Conservation (phyloP, 306 rosid species). For the Castanea mollissima region DNA sequence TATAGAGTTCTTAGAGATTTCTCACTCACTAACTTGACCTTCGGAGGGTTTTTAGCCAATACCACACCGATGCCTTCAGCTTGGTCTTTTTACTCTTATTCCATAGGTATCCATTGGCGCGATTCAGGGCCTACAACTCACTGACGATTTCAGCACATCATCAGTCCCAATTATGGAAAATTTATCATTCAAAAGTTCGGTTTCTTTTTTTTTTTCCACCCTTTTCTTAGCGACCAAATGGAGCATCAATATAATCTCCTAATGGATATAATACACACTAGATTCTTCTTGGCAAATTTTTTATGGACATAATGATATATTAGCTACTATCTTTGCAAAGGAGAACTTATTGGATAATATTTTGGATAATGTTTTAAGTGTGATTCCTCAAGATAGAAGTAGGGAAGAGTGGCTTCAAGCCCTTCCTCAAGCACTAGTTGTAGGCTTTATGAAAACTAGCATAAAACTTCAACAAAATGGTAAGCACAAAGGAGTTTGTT, state of each 20-base stretch:
- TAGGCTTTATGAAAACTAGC: constrained; percentile 90
- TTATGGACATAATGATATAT: constrained; percentile 95
- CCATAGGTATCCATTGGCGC: too few relatives aligned
- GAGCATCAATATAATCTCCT: background rate
- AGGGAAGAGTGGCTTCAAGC: constrained; percentile 93
- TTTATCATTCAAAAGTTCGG: background rate
- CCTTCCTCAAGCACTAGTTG: constrained; percentile 96
- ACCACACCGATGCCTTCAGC: too few relatives aligned
- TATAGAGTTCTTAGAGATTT: too few relatives aligned
- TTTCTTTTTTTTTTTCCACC: constrained; percentile 29
- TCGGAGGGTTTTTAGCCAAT: too few relatives aligned
- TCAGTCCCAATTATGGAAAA: background rate
- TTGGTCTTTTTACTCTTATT: too few relatives aligned
- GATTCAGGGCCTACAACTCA: too few relatives aligned
- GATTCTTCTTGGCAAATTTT: constrained; percentile 63
- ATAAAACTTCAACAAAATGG: constrained; percentile 94
- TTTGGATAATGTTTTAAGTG: constrained; percentile 77
- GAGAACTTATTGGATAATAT: constrained; percentile 76
- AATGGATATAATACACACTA: constrained; percentile 32
- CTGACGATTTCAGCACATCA: too few relatives aligned
- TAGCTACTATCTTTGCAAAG: constrained; percentile 83
- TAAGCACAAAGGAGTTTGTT: background rate
- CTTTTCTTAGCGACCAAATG: constrained; percentile 28
- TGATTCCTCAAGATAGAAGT: constrained; percentile 79
- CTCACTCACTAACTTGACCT: too few relatives aligned